A percentile compares a stretch with the other conserved stretches of the same genome.
Evolutionary conservation across 108 stramenopile genomes (phyloP).

Genomic region (Cylindrotheca closterium): DNA sequence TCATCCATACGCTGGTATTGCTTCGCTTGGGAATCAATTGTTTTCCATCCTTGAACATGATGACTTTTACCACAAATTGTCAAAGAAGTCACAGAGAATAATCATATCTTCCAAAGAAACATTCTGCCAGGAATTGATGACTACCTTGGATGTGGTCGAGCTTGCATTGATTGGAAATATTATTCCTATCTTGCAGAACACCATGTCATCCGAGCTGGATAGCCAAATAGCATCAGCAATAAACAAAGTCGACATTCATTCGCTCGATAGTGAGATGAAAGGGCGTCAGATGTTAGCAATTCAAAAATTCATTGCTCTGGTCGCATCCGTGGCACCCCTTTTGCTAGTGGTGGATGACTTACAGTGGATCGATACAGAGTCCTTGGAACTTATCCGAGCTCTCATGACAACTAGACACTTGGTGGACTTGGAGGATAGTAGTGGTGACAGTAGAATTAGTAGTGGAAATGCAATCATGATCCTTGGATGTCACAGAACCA

Average conservation of each 20-base stretch:
- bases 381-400: slow-evolving; percentile 39
- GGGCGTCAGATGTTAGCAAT: too few species aligned
- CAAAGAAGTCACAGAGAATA: too few species aligned
- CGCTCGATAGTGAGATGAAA: not conserved
- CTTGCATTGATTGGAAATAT: not conserved
- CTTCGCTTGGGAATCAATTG: not conserved
- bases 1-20: not conserved
- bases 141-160: slow-evolving; percentile 4
- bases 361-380: slow-evolving; percentile 57
- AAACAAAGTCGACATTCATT: too few species aligned
- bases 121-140: too few species aligned
- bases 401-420: slow-evolving; percentile 20
- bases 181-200: not conserved
- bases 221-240: too few species aligned
- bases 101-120: too few species aligned
- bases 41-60: slow-evolving; percentile 9
- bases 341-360: slow-evolving; percentile 55
- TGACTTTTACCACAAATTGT: too few species aligned
- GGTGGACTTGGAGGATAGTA: too few species aligned
- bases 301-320: not conserved
- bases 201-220: too few species aligned
- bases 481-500: slow-evolving; percentile 8
- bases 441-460: too few species aligned
- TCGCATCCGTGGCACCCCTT: slow-evolving; percentile 3
- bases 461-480: slow-evolving; percentile 22